phyloP scores from a whole-genome alignment of 306 rosid genomes.

The Boehmeria nivea region DNA sequence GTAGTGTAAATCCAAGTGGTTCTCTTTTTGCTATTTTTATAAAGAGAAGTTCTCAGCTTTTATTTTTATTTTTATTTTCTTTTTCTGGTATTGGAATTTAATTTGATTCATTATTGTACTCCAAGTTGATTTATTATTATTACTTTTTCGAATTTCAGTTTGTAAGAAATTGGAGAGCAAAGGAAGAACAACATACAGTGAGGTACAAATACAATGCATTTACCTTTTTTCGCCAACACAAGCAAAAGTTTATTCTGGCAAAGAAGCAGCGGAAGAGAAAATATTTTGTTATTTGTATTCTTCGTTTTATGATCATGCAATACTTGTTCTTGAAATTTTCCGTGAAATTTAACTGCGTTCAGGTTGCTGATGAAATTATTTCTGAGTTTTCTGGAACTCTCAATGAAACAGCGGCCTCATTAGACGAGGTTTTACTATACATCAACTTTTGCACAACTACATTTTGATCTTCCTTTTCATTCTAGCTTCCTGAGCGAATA shows the following conservation, averaged over 20 bases:
- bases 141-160: slow-evolving; percentile 16
- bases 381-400: slow-evolving; percentile 15
- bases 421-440: slow-evolving; percentile 24
- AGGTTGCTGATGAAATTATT: slow-evolving; percentile 34
- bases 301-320: slow-evolving; percentile 5
- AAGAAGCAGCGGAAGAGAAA: no score
- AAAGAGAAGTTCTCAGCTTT: no score
- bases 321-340: not conserved
- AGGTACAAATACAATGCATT: slow-evolving; percentile 13
- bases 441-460: not conserved
- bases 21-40: no score
- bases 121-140: not conserved
- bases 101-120: no score
- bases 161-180: slow-evolving; percentile 25
- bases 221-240: no score
- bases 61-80: not conserved
- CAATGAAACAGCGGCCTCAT: slow-evolving; percentile 2
- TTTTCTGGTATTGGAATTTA: no score
- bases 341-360: slow-evolving; percentile 7
- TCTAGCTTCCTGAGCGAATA: not conserved
- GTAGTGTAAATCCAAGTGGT: not conserved
- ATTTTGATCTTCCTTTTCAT: not conserved
- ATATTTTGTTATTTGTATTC: not conserved
- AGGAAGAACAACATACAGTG: slow-evolving; percentile 28
- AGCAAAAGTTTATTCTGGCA: no score